Base-by-base conservation (phyloP, 2,329 filamentous ascomycete species). In the Hymenoscyphus infarciens region DNA sequence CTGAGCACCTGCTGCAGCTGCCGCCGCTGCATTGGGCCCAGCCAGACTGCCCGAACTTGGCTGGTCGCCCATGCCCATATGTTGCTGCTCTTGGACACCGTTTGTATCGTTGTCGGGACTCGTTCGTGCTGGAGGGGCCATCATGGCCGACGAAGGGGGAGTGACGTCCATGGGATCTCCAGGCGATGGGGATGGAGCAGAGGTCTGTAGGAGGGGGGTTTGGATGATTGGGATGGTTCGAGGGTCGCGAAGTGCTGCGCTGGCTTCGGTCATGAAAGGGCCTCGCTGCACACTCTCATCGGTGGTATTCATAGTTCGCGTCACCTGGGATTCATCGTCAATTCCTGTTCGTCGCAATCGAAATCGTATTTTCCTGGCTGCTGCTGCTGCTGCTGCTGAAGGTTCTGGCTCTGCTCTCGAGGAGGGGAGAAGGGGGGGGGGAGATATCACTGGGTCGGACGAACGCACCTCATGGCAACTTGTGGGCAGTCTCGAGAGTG, bases 1-100 rank as follows among this genome's bases (percentile, higher is more conserved):
- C 74, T 96, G 92, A 59, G 93, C 88, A 56, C 89, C 89, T 5
- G 89, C 86, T 0, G 87, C 87, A 22, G 88, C 87, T 1, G 82
- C 76, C 1, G 79, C 77, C 35, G 75, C 74, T 59, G 75, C 74
- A 66, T 67, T 74, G 57, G 71, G 72, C 39, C 69, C 70, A 59
- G 68, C 67, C 62, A 73, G 62, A 64, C 64, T 72, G 61, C 68
- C 68, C 60, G 65, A 68, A 59, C 64, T 79, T 78, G 60, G 77
- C 75, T 72, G 78, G 61, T 74, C 71, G 35, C 65, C 69, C 61
- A 68, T 68, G 27, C 65, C 66, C 61, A 68, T 71, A 15, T 49
- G 42, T 22, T 49, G 42, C 45, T 74, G 69, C 31, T 74, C 73
- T 49, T 72, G 71, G 57, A 66, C 61, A 55, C 72, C 71, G 68